Base-by-base conservation (phyloP, 2,329 filamentous ascomycete species). In the Stachybotrys chartarum region DNA sequence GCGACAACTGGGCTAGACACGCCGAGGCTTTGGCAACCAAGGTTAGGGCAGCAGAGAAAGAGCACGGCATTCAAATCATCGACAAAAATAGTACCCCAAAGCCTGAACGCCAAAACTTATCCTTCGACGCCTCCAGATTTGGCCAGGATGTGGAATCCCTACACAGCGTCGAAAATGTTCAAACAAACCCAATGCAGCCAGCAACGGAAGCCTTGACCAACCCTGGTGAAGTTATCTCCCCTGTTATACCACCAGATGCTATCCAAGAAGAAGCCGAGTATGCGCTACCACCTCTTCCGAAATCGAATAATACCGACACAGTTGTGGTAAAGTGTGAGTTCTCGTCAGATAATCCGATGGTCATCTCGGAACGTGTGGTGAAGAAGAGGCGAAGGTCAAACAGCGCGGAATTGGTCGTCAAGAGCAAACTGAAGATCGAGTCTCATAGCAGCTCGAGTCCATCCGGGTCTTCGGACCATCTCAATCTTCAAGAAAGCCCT, bases 401-500 rank as follows among this genome's bases (percentile, higher is more conserved):
- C 8, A 8, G 54, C 3, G 62, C 60, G 5, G 58, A 62, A n/a
- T 56, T 59, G 5, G 65, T 63, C 2, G 50, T 62, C n/a, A 42
- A 14, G 16, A 64, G 62, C 11, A 72, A 65, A 53, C 60, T 81
- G 49, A 82, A 83, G 61, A 57, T 60, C 6, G 79, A 82, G 50
- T 39, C 55, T 7, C 35, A 46, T 3, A 61, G 60, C n/a, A 56
- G 59, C 31, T 69, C 66, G 5, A 72, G 69, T 48, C 69, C 68
- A n/a, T 53, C 66, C 18, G 24, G 62, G 16, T 54, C 62, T 3
- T 50, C 57, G 4, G 59, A 60, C 2, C 57, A 55, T 49, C 57
- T 76, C 56, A 61, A 69, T 18, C 71, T 75, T 1, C 73, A 80
- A 46, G 83, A 84, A 53, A 87, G 82, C 54, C 74, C 87, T 52